Evolutionary conservation across 139 green algal genomes (phyloP).

Genomic region (Chloropicon primus): DNA sequence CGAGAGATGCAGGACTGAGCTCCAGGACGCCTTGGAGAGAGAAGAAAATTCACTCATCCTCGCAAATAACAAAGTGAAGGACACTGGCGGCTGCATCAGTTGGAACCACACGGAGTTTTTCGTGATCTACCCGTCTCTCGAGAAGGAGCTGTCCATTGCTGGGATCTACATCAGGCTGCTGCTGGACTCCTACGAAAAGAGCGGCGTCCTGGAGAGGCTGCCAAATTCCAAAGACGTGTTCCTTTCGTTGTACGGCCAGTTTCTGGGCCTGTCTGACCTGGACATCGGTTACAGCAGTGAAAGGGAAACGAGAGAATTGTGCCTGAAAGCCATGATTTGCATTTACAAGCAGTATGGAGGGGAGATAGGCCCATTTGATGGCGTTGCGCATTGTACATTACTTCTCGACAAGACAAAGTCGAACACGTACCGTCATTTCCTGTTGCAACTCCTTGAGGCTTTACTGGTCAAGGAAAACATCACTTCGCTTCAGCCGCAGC

Average conservation of each 20-base stretch:
- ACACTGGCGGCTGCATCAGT: conserved; percentile 5
- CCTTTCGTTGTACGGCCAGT: conserved; percentile 52
- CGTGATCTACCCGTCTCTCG: conserved; percentile 57
- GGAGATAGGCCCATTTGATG: conserved; percentile 55
- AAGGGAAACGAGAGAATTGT: conserved; percentile 45
- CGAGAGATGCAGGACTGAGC: conserved; percentile 55
- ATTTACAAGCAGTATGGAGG: conserved; percentile 50
- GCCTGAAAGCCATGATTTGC: conserved; percentile 66
- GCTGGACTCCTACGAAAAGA: conserved; percentile 38
- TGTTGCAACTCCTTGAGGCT: conserved; percentile 63
- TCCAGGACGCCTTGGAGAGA: conserved; percentile 59
- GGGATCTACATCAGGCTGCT: conserved; percentile 75
- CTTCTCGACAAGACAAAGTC: conserved; percentile 53
- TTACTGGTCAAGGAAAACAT: background rate
- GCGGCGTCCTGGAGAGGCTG: conserved; percentile 47
- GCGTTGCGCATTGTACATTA: conserved; percentile 45
- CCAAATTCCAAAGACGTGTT: conserved; percentile 63
- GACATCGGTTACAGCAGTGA: conserved; percentile 13
- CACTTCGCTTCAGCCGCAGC: background rate
- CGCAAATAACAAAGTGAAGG: background rate
- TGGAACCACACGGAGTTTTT: conserved; percentile 79
- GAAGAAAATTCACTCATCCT: background rate
- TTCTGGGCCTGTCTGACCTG: conserved; percentile 49
- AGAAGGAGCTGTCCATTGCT: conserved; percentile 58
- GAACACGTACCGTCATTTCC: conserved; percentile 40